Conservation (phyloP, 495 filamentous ascomycete genomes). For the Talaromyces thailandensis region DNA sequence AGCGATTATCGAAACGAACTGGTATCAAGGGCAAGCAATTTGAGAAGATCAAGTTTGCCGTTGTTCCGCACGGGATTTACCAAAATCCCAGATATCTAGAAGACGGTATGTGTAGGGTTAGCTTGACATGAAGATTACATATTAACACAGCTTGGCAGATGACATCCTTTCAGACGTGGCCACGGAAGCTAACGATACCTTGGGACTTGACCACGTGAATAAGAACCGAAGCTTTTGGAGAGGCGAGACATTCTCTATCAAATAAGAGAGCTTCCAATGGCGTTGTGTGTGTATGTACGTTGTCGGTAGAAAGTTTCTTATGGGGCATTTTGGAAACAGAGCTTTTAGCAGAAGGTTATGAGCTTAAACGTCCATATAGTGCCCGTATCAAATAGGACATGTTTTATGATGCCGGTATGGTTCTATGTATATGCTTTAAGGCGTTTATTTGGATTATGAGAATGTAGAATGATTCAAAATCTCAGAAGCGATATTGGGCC, state of each 20-base stretch:
- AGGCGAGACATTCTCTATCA: conserved; percentile 60
- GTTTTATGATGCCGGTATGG: background rate
- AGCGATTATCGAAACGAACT: conserved; percentile 78
- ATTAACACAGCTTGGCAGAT: conserved; percentile 43
- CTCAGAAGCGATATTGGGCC: background rate
- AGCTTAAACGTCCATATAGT: background rate
- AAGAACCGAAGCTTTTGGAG: conserved; percentile 52
- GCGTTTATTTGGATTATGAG: background rate
- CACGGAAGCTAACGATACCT: conserved; percentile 59
- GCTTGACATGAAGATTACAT: background rate
- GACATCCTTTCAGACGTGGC: conserved; percentile 73
- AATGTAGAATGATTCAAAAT: background rate
- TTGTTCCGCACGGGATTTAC: conserved; percentile 61
- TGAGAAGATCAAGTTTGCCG: conserved; percentile 95
- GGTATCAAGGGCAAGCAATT: conserved; percentile 96
- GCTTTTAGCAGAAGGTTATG: background rate
- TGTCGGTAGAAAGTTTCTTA: background rate
- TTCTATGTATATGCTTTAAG: background rate
- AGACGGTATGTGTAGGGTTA: conserved; percentile 59
- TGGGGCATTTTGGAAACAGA: background rate
- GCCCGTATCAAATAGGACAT: background rate
- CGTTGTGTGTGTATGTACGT: background rate
- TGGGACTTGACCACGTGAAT: conserved; percentile 88
- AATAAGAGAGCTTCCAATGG: conserved; percentile 25
- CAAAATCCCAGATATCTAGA: conserved; percentile 71